Percentiles rank a stretch among this genome's conserved stretches.
These are phyloP conservation scores for Russula emetica DNA, from an alignment of 768 basidiomycete species.

Conservation along the genomic window DNA sequence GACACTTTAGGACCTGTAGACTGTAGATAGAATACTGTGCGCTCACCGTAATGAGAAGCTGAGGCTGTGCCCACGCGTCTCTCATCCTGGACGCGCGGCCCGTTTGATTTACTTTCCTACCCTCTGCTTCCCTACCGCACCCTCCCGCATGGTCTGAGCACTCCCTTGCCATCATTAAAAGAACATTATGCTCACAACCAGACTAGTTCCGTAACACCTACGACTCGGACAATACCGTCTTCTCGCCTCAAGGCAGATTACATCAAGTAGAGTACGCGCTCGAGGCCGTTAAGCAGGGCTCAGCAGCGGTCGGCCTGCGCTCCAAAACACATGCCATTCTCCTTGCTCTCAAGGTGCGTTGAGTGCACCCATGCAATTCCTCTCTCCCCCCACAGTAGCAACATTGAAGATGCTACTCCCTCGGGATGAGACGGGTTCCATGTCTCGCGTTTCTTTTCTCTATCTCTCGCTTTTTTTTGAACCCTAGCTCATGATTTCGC, in stretches of 20 bases:
- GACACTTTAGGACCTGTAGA: no score
- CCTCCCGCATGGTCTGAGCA: constrained; percentile 2
- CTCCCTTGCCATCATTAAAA: neutral
- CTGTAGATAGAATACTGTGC: no score
- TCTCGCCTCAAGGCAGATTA: constrained; percentile 92
- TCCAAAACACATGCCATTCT: constrained; percentile 94
- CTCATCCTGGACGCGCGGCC: constrained; percentile 24
- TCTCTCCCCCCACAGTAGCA: neutral
- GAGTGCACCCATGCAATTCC: constrained; percentile 1
- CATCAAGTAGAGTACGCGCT: constrained; percentile 99
- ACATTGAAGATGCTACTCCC: neutral
- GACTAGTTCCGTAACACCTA: constrained; percentile 89
- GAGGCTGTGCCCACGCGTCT: neutral
- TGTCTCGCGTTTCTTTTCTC: neutral
- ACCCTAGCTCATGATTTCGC: neutral
- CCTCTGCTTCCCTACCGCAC: neutral
- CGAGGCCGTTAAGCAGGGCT: constrained; percentile 99
- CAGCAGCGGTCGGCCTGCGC: constrained; percentile 94
- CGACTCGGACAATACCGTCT: constrained; percentile 97
- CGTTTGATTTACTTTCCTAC: neutral
- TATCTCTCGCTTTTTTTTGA: neutral
- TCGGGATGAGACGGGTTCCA: neutral
- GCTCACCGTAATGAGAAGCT: no score
- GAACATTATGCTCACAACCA: neutral
- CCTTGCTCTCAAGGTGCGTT: constrained; percentile 81